Base-by-base conservation (phyloP, 345 rosid species). In the Eucalyptus fibrosa region DNA sequence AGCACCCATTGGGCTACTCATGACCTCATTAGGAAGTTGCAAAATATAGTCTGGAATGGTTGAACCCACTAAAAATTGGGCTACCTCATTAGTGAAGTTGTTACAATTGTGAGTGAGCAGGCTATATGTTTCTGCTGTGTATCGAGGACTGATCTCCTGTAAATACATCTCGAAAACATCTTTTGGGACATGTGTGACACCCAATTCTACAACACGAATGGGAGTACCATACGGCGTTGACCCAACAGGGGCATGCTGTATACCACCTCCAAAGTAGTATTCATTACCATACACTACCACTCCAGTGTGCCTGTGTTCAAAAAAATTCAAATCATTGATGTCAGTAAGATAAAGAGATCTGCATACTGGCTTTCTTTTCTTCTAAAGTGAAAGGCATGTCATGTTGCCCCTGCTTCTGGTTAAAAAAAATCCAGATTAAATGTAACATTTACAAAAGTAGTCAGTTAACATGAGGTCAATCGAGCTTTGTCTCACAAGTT, bases 1-100 rank as follows among this genome's bases (percentile, higher is more conserved):
- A 86, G 97, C 93, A 83, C 99, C 99, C 99, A 97, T 96, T 15
- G 99, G 99, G 89, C 99, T 97, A 94, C 91, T 94, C 94, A 96
- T 88, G 88, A 98, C 97, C 90, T 96, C 99, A 65, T 90, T 96
- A 10, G 99, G 99, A 9, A 98, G 97, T 89, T 96, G 93, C 90
- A 97, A 92, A 92, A 98, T 96, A 91, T 97, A 97, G 32, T 96
- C 97, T 2, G 99, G 99, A 88, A 98, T 97, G 4, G 91, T 88
- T 45, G 92, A 92, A 89, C 98, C 97, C 19, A 97, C 99, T 91
- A 98, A 90, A 95, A 98, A 98, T 91, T 97, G 99, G 49, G 97
- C 92, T 87, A 98, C 95, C 92, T 98, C 99, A 65, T 96, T 96
- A 93, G 95, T 96, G 90, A 98, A 98, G 93, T 96, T 97, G 93